phyloP scores from a whole-genome alignment of 768 basidiomycete genomes.

The Hericium coralloides region DNA sequence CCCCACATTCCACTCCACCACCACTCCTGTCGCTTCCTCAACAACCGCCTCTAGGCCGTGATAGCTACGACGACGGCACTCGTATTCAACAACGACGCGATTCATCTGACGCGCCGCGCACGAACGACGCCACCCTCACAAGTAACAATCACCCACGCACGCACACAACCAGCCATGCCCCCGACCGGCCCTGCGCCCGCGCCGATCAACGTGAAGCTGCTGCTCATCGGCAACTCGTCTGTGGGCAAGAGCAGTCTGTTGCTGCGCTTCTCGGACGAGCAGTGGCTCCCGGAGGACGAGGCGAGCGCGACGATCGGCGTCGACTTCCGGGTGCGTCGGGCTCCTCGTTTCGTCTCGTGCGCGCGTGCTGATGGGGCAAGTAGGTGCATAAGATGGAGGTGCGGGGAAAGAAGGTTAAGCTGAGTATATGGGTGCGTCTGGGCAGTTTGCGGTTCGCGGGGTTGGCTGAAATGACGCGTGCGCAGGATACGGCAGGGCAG shows the following conservation, averaged over 20 bases:
- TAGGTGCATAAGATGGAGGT: slow-evolving; percentile 87
- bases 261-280: slow-evolving; percentile 93
- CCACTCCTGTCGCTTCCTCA: no score
- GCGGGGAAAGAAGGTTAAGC: slow-evolving; percentile 76
- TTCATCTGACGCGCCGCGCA: no score
- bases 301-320: slow-evolving; percentile 80
- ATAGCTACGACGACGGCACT: no score
- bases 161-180: background rate
- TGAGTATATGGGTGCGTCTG: slow-evolving; percentile 92
- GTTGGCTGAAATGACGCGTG: background rate
- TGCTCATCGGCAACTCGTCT: slow-evolving; percentile 80
- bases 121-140: no score
- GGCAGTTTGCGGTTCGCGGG: no score
- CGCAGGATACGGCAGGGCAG: slow-evolving; percentile 90
- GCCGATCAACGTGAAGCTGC: slow-evolving; percentile 71
- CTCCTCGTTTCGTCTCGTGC: background rate
- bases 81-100: no score
- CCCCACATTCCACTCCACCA: no score
- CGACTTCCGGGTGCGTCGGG: slow-evolving; percentile 63
- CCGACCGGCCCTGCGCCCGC: slow-evolving; percentile 7
- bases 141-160: no score
- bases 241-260: slow-evolving; percentile 91
- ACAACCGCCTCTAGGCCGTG: no score
- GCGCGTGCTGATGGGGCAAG: background rate
- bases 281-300: slow-evolving; percentile 90